Conservation (phyloP, 140 eudicot species). For the Ambrosia hybrid region DNA sequence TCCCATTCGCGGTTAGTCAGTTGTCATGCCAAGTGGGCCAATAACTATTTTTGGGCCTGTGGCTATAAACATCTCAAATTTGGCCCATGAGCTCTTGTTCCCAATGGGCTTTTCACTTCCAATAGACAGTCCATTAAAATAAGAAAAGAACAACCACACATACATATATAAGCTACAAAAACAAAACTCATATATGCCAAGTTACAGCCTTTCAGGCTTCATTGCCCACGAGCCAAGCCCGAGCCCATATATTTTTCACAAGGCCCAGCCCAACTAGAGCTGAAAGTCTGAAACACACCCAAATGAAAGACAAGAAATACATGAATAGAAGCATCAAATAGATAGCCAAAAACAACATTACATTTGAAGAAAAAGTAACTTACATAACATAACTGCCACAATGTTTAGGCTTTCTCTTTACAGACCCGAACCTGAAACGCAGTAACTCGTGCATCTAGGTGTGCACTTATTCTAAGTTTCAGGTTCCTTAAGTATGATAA, state of each 20-base stretch:
- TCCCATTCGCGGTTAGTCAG: background rate
- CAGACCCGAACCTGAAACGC: constrained; percentile 34
- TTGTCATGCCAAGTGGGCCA: background rate
- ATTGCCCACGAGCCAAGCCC: background rate
- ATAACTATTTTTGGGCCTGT: background rate
- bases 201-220: background rate
- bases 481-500: constrained; percentile 18
- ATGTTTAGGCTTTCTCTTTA: constrained; percentile 32
- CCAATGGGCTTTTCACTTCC: constrained; percentile 5
- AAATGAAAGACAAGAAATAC: background rate
- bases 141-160: background rate
- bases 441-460: constrained; percentile 19
- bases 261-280: background rate
- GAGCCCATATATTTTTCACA: background rate
- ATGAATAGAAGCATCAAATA: constrained; percentile 20
- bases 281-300: background rate
- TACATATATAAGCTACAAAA: constrained; percentile 2
- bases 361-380: constrained; percentile 20
- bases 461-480: constrained; percentile 37
- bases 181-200: background rate
- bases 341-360: constrained; percentile 25
- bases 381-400: constrained; percentile 29
- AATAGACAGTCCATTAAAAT: background rate
- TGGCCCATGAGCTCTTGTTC: constrained; percentile 20
- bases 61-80: background rate